Conservation (phyloP, 2,329 filamentous ascomycete genomes). For the Lachnellula occidentalis region DNA sequence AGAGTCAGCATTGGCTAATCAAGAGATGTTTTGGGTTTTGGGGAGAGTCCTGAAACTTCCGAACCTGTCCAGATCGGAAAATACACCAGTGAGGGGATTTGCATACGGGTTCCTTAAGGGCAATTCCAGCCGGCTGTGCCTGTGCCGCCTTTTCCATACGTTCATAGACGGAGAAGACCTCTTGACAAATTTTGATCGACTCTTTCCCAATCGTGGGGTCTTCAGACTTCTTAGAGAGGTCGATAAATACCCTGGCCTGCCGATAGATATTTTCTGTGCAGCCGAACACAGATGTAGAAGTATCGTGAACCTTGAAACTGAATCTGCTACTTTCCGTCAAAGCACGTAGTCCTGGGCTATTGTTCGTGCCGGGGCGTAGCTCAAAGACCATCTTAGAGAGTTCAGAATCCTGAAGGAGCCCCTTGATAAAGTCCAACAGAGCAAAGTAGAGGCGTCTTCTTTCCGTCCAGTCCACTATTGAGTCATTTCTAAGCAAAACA, state of each 20-base stretch:
- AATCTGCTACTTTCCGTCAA: background rate
- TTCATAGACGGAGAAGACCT: background rate
- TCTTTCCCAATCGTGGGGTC: background rate
- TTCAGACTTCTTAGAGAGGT: slow-evolving; percentile 7
- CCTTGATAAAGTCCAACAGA: slow-evolving; percentile 10
- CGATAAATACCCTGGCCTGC: slow-evolving; percentile 11
- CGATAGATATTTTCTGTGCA: slow-evolving; percentile 7
- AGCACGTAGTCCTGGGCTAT: background rate
- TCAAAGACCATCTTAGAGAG: slow-evolving; percentile 3
- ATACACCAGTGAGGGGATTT: too few species aligned
- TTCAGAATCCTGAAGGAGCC: slow-evolving; percentile 4
- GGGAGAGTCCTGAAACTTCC: too few species aligned
- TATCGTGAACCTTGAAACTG: background rate
- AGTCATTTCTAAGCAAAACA: slow-evolving; percentile 18
- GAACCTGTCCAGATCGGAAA: too few species aligned
- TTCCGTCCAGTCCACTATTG: slow-evolving; percentile 16
- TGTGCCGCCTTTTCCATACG: background rate
- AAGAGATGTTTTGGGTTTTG: too few species aligned
- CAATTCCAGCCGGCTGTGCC: background rate
- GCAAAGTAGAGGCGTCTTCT: slow-evolving; percentile 11
- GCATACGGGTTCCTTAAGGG: too few species aligned
- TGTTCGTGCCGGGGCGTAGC: background rate
- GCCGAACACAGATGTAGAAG: slow-evolving; percentile 9
- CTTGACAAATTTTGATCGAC: background rate
- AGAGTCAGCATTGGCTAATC: too few species aligned